phyloP scores from a whole-genome alignment of 228 moss, liverwort and hornwort genomes.

The Sphagnum magellanicum region DNA sequence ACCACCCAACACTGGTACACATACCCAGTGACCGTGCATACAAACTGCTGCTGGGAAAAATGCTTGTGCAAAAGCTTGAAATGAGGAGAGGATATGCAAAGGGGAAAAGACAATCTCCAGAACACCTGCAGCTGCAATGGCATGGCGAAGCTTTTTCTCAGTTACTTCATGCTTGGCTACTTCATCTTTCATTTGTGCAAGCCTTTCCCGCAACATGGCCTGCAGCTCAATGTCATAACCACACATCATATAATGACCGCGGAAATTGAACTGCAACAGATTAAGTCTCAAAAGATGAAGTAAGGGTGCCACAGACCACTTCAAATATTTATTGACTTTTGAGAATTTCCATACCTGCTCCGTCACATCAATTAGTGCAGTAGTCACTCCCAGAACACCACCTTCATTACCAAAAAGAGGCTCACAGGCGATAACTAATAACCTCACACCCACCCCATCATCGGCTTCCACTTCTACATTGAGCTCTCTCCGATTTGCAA shows the following conservation, averaged over 20 bases:
- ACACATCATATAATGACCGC: not conserved
- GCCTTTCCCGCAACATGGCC: constrained; percentile 48
- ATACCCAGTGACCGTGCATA: too few species aligned
- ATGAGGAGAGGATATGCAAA: too few species aligned
- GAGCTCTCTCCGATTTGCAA: constrained; percentile 36
- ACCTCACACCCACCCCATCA: constrained; percentile 35
- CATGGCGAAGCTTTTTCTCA: constrained; percentile 51
- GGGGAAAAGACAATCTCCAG: too few species aligned
- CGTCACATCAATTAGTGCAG: constrained; percentile 58
- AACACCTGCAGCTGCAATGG: constrained; percentile 39
- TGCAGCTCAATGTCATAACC: constrained; percentile 13
- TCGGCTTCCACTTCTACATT: constrained; percentile 22
- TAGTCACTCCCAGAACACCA: constrained; percentile 36
- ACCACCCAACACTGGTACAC: too few species aligned
- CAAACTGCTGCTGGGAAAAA: too few species aligned
- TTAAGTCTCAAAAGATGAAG: not conserved
- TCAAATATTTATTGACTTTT: too few species aligned
- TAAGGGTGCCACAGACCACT: too few species aligned
- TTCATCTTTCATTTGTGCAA: constrained; percentile 54
- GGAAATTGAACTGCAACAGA: too few species aligned
- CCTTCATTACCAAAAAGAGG: constrained; percentile 35
- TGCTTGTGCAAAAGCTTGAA: too few species aligned
- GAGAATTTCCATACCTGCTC: constrained; percentile 28
- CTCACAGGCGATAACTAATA: constrained; percentile 49
- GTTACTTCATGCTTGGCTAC: constrained; percentile 51